Evolutionary conservation across 2,329 filamentous ascomycete species (phyloP), one percentile per base, ranked within the genome.

Genomic region (Thielaviopsis populi): DNA sequence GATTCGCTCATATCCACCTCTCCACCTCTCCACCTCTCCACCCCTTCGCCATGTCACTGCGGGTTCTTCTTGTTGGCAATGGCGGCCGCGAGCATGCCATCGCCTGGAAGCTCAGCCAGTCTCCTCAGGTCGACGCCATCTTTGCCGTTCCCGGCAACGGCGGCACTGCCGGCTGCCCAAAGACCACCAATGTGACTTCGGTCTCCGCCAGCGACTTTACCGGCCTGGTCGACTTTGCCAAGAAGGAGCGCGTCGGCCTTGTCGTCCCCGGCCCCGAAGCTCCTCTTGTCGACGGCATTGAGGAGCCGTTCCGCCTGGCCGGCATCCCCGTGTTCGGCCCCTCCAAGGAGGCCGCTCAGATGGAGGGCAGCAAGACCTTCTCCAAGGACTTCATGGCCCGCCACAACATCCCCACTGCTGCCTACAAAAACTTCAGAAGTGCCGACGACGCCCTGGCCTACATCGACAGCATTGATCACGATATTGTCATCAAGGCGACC

Each of bases 311-410:
- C 77, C 80, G 83, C 68, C 73, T 75, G 62, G 86, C 82, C 60
- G 85, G 86, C 59, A 90, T 96, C 72, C 81, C 83, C 69, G 87
- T 84, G 74, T 97, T 96, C 71, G 94, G 92, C 1, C 94, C 94
- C 4, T 88, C 85, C 65, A 85, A 88, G 75, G 83, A 84, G 59
- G 92, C 94, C 24, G 91, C 94, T 19, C 82, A 83, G 54, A 89
- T 99, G 82, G 94, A 99, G 75, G 94, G 94, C 66, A 95, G 89
- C 77, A 99, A 99, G 79, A 89, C 92, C 11, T 97, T 95, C 74
- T 91, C 89, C 67, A 99, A 99, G 74, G 91, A 97, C 74, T 97
- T 97, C 72, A 99, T 97, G 94, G 86, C 88, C 74, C 85, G 86
- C 68, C 84, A 95, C 76, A 81, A 82, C 70, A 95, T 99, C 69